phyloP scores from a whole-genome alignment of 257 asterid species.

The Ilex aquifolium region DNA sequence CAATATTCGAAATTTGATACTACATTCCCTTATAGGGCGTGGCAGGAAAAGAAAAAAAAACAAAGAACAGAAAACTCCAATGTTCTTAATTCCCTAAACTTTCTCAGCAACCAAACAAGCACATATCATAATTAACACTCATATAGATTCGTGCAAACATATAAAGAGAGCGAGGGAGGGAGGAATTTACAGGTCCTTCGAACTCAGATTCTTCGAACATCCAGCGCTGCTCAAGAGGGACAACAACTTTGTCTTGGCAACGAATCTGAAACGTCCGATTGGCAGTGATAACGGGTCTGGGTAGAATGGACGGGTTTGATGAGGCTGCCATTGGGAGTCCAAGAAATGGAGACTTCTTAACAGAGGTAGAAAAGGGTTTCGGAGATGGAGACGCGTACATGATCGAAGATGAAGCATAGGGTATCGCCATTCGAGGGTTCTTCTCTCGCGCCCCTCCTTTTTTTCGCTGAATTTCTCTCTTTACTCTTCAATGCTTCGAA shows the following conservation, averaged over 20 bases:
- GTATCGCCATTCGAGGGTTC: constrained; percentile 36
- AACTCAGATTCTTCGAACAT: constrained; percentile 68
- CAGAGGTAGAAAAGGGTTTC: constrained; percentile 26
- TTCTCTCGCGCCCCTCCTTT: too few relatives aligned
- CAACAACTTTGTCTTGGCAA: constrained; percentile 49
- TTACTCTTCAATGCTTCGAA: too few relatives aligned
- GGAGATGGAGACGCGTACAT: constrained; percentile 23
- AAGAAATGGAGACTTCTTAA: constrained; percentile 47
- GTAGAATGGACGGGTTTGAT: constrained; percentile 25
- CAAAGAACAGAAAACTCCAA: background rate
- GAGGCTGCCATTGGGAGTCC: constrained; percentile 48
- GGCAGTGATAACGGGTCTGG: background rate
- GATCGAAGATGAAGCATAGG: constrained; percentile 44
- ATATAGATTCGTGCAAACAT: background rate
- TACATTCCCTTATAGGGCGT: too few relatives aligned
- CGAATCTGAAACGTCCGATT: constrained; percentile 29
- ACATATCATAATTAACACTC: background rate
- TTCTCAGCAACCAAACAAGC: background rate
- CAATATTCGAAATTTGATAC: too few relatives aligned
- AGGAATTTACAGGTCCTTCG: constrained; percentile 57
- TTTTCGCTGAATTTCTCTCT: too few relatives aligned
- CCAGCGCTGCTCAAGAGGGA: constrained; percentile 74
- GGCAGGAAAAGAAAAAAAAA: background rate
- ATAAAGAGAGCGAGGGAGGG: background rate
- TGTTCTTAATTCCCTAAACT: background rate